Conservation (phyloP, 495 filamentous ascomycete species). For the Xylaria longipes region DNA sequence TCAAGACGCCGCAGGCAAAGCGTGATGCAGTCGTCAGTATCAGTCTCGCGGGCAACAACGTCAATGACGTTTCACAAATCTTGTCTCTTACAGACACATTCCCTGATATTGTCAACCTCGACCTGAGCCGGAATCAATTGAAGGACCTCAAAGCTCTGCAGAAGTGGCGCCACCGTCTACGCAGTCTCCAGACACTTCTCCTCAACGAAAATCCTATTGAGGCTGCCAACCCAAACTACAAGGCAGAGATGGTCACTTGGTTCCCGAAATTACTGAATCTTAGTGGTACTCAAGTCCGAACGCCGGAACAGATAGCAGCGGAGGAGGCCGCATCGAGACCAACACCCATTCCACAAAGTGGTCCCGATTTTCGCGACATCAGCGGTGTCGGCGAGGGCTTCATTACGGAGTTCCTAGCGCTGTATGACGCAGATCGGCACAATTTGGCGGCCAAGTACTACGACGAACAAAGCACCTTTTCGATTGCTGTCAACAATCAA, state of each 20-base stretch:
- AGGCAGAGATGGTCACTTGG: conserved; percentile 76
- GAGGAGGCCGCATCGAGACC: conserved; percentile 52
- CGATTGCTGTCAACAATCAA: conserved; percentile 70
- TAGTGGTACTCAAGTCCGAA: conserved; percentile 73
- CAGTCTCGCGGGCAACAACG: conserved; percentile 76
- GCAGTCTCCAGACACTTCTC: conserved; percentile 76
- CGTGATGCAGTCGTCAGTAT: conserved; percentile 77
- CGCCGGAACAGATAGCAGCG: conserved; percentile 67
- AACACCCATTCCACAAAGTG: conserved; percentile 70
- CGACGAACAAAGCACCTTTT: conserved; percentile 79
- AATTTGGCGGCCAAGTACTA: conserved; percentile 71
- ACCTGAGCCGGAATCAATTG: conserved; percentile 82
- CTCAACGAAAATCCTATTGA: conserved; percentile 78
- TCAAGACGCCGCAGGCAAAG: conserved; percentile 68
- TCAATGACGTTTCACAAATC: conserved; percentile 72
- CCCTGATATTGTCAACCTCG: conserved; percentile 81
- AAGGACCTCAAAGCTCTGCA: conserved; percentile 70
- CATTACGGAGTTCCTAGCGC: conserved; percentile 72
- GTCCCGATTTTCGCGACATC: conserved; percentile 77
- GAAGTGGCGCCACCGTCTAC: conserved; percentile 79
- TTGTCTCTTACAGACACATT: conserved; percentile 75
- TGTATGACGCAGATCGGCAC: conserved; percentile 75
- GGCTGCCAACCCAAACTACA: conserved; percentile 63
- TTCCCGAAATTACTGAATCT: conserved; percentile 78
- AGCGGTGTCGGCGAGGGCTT: conserved; percentile 76